Conservation (phyloP, 306 rosid genomes). For the Quercus suber region DNA sequence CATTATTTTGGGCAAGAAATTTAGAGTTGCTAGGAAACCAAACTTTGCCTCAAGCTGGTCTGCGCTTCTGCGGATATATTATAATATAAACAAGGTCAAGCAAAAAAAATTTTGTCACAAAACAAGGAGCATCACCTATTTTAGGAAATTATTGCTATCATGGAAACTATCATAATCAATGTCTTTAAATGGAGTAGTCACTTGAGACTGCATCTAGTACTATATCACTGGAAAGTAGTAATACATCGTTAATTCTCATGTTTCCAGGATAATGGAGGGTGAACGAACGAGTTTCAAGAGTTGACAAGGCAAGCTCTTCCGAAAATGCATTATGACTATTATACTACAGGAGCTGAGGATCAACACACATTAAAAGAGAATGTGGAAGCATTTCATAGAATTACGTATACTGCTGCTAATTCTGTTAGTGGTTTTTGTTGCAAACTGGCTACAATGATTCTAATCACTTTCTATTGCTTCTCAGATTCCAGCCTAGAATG, state of each 20-base stretch:
- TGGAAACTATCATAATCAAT: too few species aligned
- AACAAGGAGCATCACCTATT: too few species aligned
- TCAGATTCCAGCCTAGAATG: constrained; percentile 58
- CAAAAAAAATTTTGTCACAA: too few species aligned
- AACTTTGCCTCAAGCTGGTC: too few species aligned
- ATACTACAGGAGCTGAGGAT: constrained; percentile 60
- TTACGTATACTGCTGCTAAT: constrained; percentile 26
- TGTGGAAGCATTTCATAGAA: constrained; percentile 49
- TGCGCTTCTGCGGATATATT: too few species aligned
- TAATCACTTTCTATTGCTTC: background rate
- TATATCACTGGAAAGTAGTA: background rate
- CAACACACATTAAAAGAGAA: constrained; percentile 48
- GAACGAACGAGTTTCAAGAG: constrained; percentile 51
- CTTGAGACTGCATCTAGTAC: too few species aligned
- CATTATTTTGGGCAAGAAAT: too few species aligned
- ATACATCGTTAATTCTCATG: background rate
- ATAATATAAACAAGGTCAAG: too few species aligned
- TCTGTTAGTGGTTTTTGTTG: constrained; percentile 1
- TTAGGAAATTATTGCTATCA: too few species aligned
- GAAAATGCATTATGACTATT: constrained; percentile 55
- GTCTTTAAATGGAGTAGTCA: too few species aligned
- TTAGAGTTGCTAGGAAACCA: too few species aligned
- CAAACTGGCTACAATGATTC: background rate
- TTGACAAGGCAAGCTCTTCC: constrained; percentile 53
- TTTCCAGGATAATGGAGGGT: constrained; percentile 43